These are phyloP conservation scores for Phytophthora agathidicida DNA, from an alignment of 352 stramenopile species.

Conservation along the genomic window DNA sequence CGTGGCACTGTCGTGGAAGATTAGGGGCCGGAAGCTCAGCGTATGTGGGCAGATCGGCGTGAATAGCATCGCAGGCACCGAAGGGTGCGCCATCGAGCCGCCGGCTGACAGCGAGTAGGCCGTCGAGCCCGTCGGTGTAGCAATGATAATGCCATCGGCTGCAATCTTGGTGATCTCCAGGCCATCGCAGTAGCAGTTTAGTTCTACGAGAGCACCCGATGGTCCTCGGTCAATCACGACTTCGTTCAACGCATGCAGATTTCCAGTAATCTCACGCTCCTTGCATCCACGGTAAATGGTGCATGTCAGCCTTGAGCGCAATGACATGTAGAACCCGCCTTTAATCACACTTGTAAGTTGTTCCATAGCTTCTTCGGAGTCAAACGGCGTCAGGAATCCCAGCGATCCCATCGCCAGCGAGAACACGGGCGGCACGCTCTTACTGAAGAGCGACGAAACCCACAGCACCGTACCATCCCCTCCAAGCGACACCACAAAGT, in stretches of 20 bases:
- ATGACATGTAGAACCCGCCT: conserved; percentile 84
- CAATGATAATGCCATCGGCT: conserved; percentile 98
- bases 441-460: conserved; percentile 86
- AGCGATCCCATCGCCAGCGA: conserved; percentile 95
- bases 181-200: conserved; percentile 98
- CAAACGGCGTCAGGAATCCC: conserved; percentile 97
- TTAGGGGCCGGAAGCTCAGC: conserved; percentile 92
- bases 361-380: conserved; percentile 68
- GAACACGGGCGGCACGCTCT: conserved; percentile 95
- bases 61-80: conserved; percentile 97
- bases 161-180: conserved; percentile 95
- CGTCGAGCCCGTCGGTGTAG: conserved; percentile 97
- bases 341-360: conserved; percentile 79
- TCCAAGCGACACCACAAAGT: conserved; percentile 94
- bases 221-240: conserved; percentile 97
- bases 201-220: conserved; percentile 90
- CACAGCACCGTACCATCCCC: conserved; percentile 95
- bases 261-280: conserved; percentile 51
- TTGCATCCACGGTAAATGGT: conserved; percentile 73
- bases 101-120: conserved; percentile 98
- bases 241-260: conserved; percentile 97
- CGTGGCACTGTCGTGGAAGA: conserved; percentile 92
- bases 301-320: conserved; percentile 76
- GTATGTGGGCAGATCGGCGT: conserved; percentile 99
- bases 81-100: conserved; percentile 97